Evolutionary conservation across 2,329 filamentous ascomycete species (phyloP).

Genomic region (Arthrobotrys pseudoclavata): DNA sequence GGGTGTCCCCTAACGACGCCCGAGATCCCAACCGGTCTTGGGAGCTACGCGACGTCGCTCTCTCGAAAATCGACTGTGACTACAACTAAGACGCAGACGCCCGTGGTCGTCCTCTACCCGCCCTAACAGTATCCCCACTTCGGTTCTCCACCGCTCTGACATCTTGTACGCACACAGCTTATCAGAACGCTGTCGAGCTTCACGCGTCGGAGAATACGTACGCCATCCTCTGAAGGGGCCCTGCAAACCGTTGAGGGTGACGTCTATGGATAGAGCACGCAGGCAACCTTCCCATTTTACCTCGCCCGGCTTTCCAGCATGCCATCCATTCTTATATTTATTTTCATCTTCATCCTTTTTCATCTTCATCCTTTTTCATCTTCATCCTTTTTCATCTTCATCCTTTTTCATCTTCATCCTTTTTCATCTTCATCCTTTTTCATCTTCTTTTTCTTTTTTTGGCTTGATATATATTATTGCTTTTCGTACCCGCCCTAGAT

Average conservation of each 20-base stretch:
- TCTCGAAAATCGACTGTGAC: slow-evolving; percentile 74
- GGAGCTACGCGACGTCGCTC: slow-evolving; percentile 75
- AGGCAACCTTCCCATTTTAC: not conserved
- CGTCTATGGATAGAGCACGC: too few species aligned
- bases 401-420: slow-evolving; percentile 27
- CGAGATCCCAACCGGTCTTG: slow-evolving; percentile 67
- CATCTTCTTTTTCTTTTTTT: slow-evolving; percentile 5
- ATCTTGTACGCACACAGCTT: too few species aligned
- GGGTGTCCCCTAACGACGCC: slow-evolving; percentile 76
- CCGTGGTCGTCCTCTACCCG: too few species aligned
- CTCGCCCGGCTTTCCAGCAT: slow-evolving; percentile 15
- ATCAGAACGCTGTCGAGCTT: too few species aligned
- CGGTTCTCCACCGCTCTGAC: too few species aligned
- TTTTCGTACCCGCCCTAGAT: slow-evolving; percentile 21
- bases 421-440: slow-evolving; percentile 10
- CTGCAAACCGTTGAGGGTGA: too few species aligned
- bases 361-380: slow-evolving; percentile 2
- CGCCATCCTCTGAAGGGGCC: too few species aligned
- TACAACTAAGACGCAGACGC: slow-evolving; percentile 6
- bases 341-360: slow-evolving; percentile 10
- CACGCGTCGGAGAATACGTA: too few species aligned
- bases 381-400: not conserved
- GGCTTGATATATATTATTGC: slow-evolving; percentile 3
- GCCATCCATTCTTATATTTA: slow-evolving; percentile 14
- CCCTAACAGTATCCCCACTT: too few species aligned